Conservation (phyloP, 768 basidiomycete genomes). For the Kwoniella newhampshirensis region DNA sequence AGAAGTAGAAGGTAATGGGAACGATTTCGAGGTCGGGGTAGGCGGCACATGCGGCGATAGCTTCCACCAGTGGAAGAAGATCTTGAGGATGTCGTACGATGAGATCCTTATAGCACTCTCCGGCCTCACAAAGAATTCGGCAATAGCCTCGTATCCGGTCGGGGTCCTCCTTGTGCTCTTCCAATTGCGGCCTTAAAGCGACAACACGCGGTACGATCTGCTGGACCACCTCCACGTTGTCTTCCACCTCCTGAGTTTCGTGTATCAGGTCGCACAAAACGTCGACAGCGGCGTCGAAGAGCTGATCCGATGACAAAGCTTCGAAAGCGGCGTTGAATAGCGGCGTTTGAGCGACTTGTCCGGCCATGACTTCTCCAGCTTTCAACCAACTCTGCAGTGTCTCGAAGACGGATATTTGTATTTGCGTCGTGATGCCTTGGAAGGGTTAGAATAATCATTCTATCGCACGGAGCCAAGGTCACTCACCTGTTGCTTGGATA, state of each 20-base stretch:
- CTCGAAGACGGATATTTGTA: constrained; percentile 78
- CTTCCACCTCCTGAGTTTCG: constrained; percentile 95
- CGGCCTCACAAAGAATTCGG: constrained; percentile 92
- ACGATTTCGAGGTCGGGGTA: constrained; percentile 94
- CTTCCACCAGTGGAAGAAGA: constrained; percentile 92
- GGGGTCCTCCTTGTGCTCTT: constrained; percentile 63
- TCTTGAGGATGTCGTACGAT: constrained; percentile 85
- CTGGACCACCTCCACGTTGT: constrained; percentile 85
- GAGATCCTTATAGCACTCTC: constrained; percentile 88
- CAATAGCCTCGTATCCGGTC: constrained; percentile 87
- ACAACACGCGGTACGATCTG: constrained; percentile 84
- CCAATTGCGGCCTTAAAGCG: constrained; percentile 65
- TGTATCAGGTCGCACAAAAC: constrained; percentile 92
- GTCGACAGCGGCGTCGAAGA: constrained; percentile 93
- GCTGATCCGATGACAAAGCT: constrained; percentile 73
- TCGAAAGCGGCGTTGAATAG: constrained; percentile 80
- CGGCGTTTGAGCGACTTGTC: constrained; percentile 68
- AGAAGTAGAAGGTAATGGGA: constrained; percentile 95
- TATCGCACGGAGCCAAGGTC: neutral
- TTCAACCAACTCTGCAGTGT: constrained; percentile 84
- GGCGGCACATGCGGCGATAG: constrained; percentile 87
- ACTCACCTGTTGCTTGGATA: constrained; percentile 77
- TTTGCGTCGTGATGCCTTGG: constrained; percentile 72
- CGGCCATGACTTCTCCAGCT: constrained; percentile 75
- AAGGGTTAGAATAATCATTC: neutral